Evolutionary conservation across 2,329 filamentous ascomycete genomes (phyloP), one percentile per base, ranked within the genome.

Genomic region (Plectosphaerella cucumerina): DNA sequence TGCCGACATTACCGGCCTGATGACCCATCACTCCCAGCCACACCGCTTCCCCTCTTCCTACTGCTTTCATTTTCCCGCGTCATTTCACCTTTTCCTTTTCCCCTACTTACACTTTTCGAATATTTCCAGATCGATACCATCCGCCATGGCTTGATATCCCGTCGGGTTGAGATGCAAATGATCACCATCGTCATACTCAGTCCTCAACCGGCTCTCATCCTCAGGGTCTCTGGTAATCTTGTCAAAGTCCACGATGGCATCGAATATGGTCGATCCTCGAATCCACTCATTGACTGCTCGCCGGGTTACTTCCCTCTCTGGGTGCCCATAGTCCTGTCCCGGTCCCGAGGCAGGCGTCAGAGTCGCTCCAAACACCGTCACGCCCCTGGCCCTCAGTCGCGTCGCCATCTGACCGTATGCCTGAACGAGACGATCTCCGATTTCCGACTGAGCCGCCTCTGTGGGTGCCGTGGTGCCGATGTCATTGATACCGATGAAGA

Each of bases 401-500:
- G 72, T 62, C 5, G 75, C 68, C 41, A 86, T 79, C 62, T 86
- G 82, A 41, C 70, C 61, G 57, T 80, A 85, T 2, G 79, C 82
- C 6, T 71, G 68, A 26, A 81, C 71, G 0, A 86, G 63, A 3
- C 68, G 58, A 41, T 76, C 70, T 26, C 73, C 78, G 1, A 81
- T 65, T 2, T 59, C 56, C 0, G 58, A 55, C 57, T 85, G 81
- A 0, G 71, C 66, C 0, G 60, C 62, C 1, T 63, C 47, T 6
- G 73, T 73, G 0, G 73, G 57, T 0, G 62, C 61, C 0, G 77
- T 76, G 1, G 68, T 72, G 35, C 83, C 84, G 52, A 87, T 83
- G 59, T 86, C 83, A 59, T 85, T 85, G 35, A 86, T 79, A 17
- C 83, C 83, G 59, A 83, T 78, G 62, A 81, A 85, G 23, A 86